Base-by-base conservation (phyloP, 2,329 filamentous ascomycete species). In the Fusarium sp. region DNA sequence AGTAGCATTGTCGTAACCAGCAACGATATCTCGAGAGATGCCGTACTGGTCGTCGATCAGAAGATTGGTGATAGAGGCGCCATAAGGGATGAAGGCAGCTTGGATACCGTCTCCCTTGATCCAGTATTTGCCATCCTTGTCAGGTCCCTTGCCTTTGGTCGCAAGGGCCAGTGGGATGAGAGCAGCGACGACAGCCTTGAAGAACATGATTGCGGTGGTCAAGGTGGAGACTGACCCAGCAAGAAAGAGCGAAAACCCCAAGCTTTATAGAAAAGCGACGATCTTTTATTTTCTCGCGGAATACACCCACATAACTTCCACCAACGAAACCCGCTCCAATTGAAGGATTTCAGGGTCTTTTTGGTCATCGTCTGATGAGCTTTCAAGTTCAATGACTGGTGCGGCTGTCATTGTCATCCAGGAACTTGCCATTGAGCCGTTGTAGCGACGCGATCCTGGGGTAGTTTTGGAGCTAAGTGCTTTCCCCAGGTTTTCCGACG, bases 1-100 rank as follows among this genome's bases (percentile, higher is more conserved):
- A 56, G 83, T 88, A 48, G 92, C 92, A 77, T 94, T 94, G 82
- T 95, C 92, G 75, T 90, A 94, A 50, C 92, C 92, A 49, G 87
- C 86, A 2, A 95, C 89, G 53, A 95, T 83, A 77, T 95, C 92
- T 64, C 92, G 87, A 77, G 88, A 85, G 45, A 91, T 82, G 48
- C 91, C 92, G 72, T 91, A 85, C 74, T 88, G 88, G 79, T 94
- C 92, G 40, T 88, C 86, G 78, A 95, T 85, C 78, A 92, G 85
- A 56, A 95, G 83, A 77, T 94, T 91, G 63, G 91, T 87, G 75
- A 95, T 87, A 64, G 90, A 89, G 11, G 92, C 92, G 67, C 92
- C 92, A 75, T 94, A 94, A 2, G 91, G 86, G 48, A 94, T 90
- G 80, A 94, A 94, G 49, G 86, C 83, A 12, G 89, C 91, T 55